A percentile compares a stretch with the other conserved stretches of the same genome.
These are phyloP conservation scores for Fusarium sp. DNA, from an alignment of 2,329 filamentous ascomycete genomes.

Conservation along the genomic window DNA sequence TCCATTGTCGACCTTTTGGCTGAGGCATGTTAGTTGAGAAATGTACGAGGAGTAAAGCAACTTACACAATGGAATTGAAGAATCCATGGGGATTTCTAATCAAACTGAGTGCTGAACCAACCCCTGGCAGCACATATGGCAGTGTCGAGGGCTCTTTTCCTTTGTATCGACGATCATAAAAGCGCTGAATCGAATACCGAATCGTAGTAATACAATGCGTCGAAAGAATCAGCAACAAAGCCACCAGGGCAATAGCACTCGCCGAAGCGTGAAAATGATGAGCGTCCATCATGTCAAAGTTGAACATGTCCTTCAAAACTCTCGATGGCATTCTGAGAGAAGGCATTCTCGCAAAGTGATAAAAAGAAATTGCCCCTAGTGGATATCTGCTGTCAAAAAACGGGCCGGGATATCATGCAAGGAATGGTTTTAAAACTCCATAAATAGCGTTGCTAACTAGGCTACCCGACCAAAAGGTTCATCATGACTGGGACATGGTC, in stretches of 20 bases:
- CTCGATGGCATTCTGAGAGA: conserved; percentile 9
- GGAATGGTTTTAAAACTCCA: not conserved
- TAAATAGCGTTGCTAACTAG: not conserved
- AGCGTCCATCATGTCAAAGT: conserved; percentile 12
- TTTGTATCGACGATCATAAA: conserved; percentile 23
- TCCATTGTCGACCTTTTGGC: conserved; percentile 26
- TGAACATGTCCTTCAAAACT: conserved; percentile 17
- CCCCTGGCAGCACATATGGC: conserved; percentile 29
- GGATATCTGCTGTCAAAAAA: not conserved
- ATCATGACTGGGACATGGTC: not conserved
- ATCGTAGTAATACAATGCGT: conserved; percentile 35
- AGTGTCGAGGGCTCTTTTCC: conserved; percentile 37
- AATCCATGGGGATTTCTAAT: conserved; percentile 40
- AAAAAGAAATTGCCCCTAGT: not conserved
- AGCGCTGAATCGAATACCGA: conserved; percentile 30
- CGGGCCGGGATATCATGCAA: conserved; percentile 8
- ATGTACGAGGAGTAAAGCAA: accelerated
- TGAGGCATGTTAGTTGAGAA: not conserved
- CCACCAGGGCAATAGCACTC: conserved; percentile 1
- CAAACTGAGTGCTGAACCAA: conserved; percentile 33
- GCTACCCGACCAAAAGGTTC: not conserved
- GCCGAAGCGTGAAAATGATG: not conserved
- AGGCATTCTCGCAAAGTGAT: not conserved
- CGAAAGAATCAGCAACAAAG: conserved; percentile 20
- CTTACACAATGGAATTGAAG: conserved; percentile 33